Evolutionary conservation across 371 early-diverging fungal species (phyloP).

Genomic region (Apophysomyces trapeziformis): DNA sequence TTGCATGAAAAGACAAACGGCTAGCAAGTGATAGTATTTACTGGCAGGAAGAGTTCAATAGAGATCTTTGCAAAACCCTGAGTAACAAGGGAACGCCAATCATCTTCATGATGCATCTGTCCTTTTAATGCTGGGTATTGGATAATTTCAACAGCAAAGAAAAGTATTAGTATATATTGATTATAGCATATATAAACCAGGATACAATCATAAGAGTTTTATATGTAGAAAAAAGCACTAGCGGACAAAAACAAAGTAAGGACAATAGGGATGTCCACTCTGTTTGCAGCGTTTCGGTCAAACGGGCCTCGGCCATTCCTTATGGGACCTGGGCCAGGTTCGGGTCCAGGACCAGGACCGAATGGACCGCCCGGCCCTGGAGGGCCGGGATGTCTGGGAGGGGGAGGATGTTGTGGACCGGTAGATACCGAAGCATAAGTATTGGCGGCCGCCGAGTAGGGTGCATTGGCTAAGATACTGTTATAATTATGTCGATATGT

Average conservation of each 20-base stretch:
- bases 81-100: no score
- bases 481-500: neutral
- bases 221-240: neutral
- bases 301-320: neutral
- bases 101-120: no score
- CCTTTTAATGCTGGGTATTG: no score
- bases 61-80: no score
- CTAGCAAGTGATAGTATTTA: no score
- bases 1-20: no score
- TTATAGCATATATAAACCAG: neutral
- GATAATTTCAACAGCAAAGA: neutral
- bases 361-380: neutral
- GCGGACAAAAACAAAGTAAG: constrained; percentile 5
- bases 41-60: no score
- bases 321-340: neutral
- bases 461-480: neutral
- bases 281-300: neutral
- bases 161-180: constrained; percentile 1
- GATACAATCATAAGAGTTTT: neutral
- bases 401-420: neutral
- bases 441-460: neutral
- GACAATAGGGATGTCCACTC: constrained; percentile 9
- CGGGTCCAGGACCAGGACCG: constrained; percentile 2
- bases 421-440: neutral
- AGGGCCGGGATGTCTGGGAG: neutral